Conservation (phyloP, 345 rosid species). For the Brassica rapa region DNA sequence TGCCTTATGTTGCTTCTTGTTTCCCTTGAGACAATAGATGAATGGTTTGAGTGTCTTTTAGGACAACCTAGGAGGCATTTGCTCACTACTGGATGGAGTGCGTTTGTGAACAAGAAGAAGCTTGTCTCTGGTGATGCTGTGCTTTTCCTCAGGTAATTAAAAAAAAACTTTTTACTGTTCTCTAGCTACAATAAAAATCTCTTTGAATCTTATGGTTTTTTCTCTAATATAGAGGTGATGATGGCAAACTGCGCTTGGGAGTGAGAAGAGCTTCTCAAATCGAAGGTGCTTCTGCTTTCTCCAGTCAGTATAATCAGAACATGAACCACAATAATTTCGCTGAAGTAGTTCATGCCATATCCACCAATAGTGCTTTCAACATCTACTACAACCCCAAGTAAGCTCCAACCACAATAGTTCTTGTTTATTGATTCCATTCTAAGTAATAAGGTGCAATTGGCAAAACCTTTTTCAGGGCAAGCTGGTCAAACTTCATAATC, state of each 20-base stretch:
- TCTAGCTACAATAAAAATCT: neutral
- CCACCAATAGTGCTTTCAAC: slow-evolving; percentile 60
- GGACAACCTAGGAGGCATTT: slow-evolving; percentile 99
- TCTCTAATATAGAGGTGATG: slow-evolving; percentile 69
- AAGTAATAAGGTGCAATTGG: neutral
- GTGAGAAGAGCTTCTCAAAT: slow-evolving; percentile 87
- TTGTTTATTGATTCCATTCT: neutral
- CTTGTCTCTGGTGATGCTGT: slow-evolving; percentile 99
- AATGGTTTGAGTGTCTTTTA: slow-evolving; percentile 27
- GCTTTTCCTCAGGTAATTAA: slow-evolving; percentile 78
- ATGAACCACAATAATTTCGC: slow-evolving; percentile 57
- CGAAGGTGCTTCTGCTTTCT: slow-evolving; percentile 54
- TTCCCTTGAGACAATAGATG: neutral
- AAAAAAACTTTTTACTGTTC: neutral
- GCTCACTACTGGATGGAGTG: slow-evolving; percentile 99
- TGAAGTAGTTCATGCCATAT: slow-evolving; percentile 72
- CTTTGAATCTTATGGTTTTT: neutral
- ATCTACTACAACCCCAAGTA: slow-evolving; percentile 96
- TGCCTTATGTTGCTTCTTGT: neutral
- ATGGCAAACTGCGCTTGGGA: slow-evolving; percentile 92
- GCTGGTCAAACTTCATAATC: slow-evolving; percentile 73
- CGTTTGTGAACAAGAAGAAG: slow-evolving; percentile 95
- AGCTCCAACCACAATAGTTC: slow-evolving; percentile 5
- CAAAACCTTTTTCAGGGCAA: slow-evolving; percentile 49
- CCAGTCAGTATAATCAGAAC: slow-evolving; percentile 50